Conservation (phyloP, 1,284 basidiomycete genomes). For the Xerocomus amazonicus region DNA sequence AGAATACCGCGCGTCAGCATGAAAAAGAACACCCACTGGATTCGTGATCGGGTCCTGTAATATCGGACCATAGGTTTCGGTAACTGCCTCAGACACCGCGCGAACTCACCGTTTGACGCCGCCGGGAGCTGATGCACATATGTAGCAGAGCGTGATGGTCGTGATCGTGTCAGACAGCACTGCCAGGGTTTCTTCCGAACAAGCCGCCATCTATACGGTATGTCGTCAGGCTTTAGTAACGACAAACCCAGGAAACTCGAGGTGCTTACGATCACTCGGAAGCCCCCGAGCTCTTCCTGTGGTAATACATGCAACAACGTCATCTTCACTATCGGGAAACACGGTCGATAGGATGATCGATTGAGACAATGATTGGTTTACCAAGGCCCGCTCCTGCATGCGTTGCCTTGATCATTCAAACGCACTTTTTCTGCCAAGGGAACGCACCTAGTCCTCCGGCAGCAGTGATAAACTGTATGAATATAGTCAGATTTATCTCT, state of each 20-base stretch:
- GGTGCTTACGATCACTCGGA: not conserved
- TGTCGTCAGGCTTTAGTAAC: not conserved
- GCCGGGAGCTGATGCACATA: constrained; percentile 8
- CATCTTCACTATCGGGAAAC: not conserved
- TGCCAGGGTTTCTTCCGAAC: constrained; percentile 5
- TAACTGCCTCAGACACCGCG: not conserved
- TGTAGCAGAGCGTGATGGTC: constrained; percentile 11
- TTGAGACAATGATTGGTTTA: not conserved
- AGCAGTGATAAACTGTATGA: not conserved
- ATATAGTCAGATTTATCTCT: not conserved
- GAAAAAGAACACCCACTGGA: constrained; percentile 6
- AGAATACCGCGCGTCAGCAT: constrained; percentile 13
- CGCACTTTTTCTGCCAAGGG: not conserved
- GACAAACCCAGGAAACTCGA: not conserved
- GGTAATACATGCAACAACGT: not conserved
- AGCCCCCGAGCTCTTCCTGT: not conserved
- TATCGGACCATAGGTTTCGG: not conserved
- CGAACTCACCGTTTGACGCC: constrained; percentile 5
- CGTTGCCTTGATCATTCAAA: not conserved
- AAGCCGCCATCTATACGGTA: not conserved
- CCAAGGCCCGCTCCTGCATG: constrained; percentile 4
- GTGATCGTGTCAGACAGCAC: constrained; percentile 6
- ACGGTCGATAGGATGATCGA: not conserved
- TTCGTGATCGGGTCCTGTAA: constrained; percentile 4
- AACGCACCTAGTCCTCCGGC: constrained; percentile 3